Base-by-base conservation (phyloP, 768 basidiomycete species). In the Amanita muscaria region DNA sequence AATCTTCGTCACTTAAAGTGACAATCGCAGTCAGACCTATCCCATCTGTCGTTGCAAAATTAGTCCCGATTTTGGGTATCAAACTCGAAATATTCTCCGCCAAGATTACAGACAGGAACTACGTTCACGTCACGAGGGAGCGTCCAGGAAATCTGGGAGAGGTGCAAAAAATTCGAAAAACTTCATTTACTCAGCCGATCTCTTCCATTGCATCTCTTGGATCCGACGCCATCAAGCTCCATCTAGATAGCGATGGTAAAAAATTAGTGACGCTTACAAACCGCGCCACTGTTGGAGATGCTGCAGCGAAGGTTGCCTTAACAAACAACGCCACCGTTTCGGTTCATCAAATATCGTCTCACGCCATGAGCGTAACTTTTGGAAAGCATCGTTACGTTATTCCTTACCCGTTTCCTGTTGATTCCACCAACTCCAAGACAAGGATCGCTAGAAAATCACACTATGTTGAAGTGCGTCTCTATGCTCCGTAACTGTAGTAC, bases 401-500 rank as follows among this genome's bases (percentile, higher is more conserved):
- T 5, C 6, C 37, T 1, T 76, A 66, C 34, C 75, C 74, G 0
- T 67, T 72, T 35, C 72, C 73, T 7, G 57, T 79, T 8, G 52
- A 67, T 24, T 61, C 62, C 4, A 47, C 51, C 15, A 59, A 60
- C 12, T 41, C 56, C 2, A 74, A 63, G 50, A 52, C 70, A 8
- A 66, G 74, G 4, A 51, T 79, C 25, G 78, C 79, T 7, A 65
- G 78, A 30, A 77, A 73, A 50, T 80, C 76, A 1, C 64, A 56
- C 19, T 80, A 74, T 46, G 58, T 79, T 5, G 67, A 70, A 55
- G 64, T 67, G 55, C 60, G 59, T 61, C 10, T 44, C 55, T 10
- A 49, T 54, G 8, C 54, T 53, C n/a, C 39, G 55, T 25, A 40
- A 55, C 4, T n/a, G 5, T 10, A 49, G 49, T 44, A 51, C 15